Base-by-base conservation (phyloP, 805 yeast genomes). In the Hanseniaspora lindneri region DNA sequence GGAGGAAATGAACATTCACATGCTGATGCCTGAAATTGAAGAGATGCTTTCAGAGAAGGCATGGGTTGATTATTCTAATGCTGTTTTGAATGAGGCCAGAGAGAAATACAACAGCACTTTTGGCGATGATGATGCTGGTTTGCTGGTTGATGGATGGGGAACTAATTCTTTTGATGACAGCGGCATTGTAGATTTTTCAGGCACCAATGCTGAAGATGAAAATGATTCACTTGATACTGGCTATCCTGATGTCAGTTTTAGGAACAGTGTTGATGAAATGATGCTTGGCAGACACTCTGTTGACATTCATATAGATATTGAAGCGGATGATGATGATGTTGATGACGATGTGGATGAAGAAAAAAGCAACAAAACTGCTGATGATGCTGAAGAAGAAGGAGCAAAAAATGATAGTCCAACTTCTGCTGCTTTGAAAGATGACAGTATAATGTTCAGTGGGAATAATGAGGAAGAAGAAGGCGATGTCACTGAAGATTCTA, bases 91-190 rank as follows among this genome's bases (percentile, higher is more conserved):
- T 53, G 94, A 85, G 57, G 86, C 94, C 2, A 74, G 98, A 55
- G 94, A 87, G 61, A 88, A 87, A 66, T 92, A 92, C 65, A 92
- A 89, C 63, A 87, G 95, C 10, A 82, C 89, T 28, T 71, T 92
- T 37, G 98, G 98, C 19, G 94, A 89, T n/a, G 52, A 53, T 19
- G 58, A 54, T 3, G 75, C 70, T 20, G 77, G 69, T 21, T 70
- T 71, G 17, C 37, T 71, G 71, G 49, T 49, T 23, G 54, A 51
- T 13, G 53, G 44, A 9, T 54, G 49, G 35, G 53, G 56, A 21
- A 53, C 44, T 16, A 62, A 51, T 27, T 55, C 50, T 14, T 52
- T 50, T 17, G 53, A 50, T 14, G 50, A 47, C 14, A 53, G 51
- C 16, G 32, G 41, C 13, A 3, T 37, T n/a, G 8, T 36, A 11